Base-by-base conservation (phyloP, 1,284 basidiomycete genomes). In the Prillingera fragicola region DNA sequence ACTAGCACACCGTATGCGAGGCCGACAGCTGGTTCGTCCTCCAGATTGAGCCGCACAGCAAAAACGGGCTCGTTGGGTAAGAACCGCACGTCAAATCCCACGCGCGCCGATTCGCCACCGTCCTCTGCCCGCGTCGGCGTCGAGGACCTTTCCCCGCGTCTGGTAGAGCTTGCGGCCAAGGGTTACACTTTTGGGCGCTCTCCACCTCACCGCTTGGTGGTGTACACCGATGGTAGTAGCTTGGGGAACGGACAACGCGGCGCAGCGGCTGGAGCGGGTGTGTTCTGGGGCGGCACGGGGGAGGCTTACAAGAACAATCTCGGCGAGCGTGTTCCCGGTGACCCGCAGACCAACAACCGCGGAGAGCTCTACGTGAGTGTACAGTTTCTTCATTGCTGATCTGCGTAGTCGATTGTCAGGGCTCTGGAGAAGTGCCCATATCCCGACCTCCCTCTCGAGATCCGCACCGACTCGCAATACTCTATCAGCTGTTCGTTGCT, bases 401-500 rank as follows among this genome's bases (percentile, higher is more conserved):
- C 3, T 14, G 8, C 14, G 3, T 52, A 72, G 69, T 62, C 70
- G 12, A 69, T 72, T 22, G 67, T 72, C 27, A 52, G 68, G 39
- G 70, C 70, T 1, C 29, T 72, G 15, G 71, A 73, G 51, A 52
- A 46, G 14, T 67, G 67, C 44, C 70, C 70, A 4, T 65, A 56
- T 24, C 66, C 68, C 12, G 46, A 61, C 7, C 17, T 70, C n/a
- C 67, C 71, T 2, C 46, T 73, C 3, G 70, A 73, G 49, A 65
- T 73, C 41, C 57, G 71, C 13, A 71, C 70, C 28, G 71, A 73
- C 47, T 69, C 67, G 21, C 61, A 67, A 46, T 73, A 73, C 44
- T 64, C 67, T 3, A 73, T 73, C 47, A 50, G 52, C 13, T 66
- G 69, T 70, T 34, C 18, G 14, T 33, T 18, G 4, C 32, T n/a